Evolutionary conservation across 768 basidiomycete genomes (phyloP).

Genomic region (Leccinum subgranulosum): DNA sequence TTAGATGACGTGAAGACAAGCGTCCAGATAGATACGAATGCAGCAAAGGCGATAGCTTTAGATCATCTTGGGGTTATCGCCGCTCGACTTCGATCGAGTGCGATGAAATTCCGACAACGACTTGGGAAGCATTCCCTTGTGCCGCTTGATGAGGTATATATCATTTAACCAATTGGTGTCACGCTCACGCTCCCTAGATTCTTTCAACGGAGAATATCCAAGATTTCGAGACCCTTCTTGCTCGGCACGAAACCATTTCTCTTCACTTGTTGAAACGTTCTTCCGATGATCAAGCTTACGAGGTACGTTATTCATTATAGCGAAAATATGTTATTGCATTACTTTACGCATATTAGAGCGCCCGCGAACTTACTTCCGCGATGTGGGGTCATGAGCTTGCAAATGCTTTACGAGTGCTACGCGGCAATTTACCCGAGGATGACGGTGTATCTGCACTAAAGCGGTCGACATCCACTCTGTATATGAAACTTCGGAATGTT

Average conservation of each 20-base stretch:
- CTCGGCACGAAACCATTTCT: slow-evolving; percentile 62
- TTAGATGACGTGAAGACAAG: slow-evolving; percentile 78
- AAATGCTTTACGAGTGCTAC: slow-evolving; percentile 57
- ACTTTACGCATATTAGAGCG: slow-evolving; percentile 47
- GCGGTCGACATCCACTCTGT: slow-evolving; percentile 37
- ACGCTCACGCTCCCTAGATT: slow-evolving; percentile 38
- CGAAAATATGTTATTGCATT: background rate
- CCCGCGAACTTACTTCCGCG: slow-evolving; percentile 75
- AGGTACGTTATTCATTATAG: slow-evolving; percentile 44
- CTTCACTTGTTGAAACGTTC: slow-evolving; percentile 68
- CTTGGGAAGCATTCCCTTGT: slow-evolving; percentile 40
- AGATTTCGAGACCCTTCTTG: slow-evolving; percentile 56
- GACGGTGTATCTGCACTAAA: slow-evolving; percentile 26
- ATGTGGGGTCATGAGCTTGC: slow-evolving; percentile 84
- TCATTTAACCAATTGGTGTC: background rate
- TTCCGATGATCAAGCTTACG: slow-evolving; percentile 76
- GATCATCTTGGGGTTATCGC: slow-evolving; percentile 95
- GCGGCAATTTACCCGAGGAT: slow-evolving; percentile 45
- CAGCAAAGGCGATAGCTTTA: slow-evolving; percentile 83
- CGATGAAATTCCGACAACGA: slow-evolving; percentile 36
- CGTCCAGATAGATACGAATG: slow-evolving; percentile 67
- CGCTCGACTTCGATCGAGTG: slow-evolving; percentile 66
- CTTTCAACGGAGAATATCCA: slow-evolving; percentile 47
- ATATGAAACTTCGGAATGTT: slow-evolving; percentile 55
- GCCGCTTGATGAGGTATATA: slow-evolving; percentile 68